Evolutionary conservation across 495 filamentous ascomycete species (phyloP).

Genomic region (Penicillium soppii): DNA sequence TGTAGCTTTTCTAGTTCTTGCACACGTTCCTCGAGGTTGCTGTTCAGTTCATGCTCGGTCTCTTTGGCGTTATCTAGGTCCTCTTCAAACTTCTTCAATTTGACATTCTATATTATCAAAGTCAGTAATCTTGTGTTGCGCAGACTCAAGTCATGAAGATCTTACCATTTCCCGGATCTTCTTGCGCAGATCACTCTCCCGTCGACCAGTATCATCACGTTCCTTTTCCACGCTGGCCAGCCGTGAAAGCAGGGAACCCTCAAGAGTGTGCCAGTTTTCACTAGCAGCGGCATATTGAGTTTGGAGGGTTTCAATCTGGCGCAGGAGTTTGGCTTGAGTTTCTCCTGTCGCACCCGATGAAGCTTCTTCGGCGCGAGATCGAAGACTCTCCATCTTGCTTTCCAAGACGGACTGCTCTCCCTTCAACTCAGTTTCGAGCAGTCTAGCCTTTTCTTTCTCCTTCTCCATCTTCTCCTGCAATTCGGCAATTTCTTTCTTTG

Average conservation of each 20-base stretch:
- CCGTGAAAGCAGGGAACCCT: slow-evolving; percentile 74
- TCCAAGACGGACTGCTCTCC: slow-evolving; percentile 79
- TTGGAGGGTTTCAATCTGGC: slow-evolving; percentile 94
- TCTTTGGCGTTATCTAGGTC: slow-evolving; percentile 73
- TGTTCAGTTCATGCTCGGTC: slow-evolving; percentile 59
- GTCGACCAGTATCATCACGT: slow-evolving; percentile 77
- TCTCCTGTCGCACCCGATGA: slow-evolving; percentile 80
- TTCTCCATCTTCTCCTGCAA: slow-evolving; percentile 70
- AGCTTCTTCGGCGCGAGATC: slow-evolving; percentile 83
- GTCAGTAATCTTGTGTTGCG: slow-evolving; percentile 9
- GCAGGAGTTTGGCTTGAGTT: slow-evolving; percentile 82
- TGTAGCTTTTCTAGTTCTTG: slow-evolving; percentile 64
- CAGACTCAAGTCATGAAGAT: not conserved
- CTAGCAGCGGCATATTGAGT: slow-evolving; percentile 92
- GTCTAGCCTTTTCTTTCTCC: slow-evolving; percentile 68
- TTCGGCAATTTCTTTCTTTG: slow-evolving; percentile 66
- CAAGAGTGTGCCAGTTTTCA: slow-evolving; percentile 97
- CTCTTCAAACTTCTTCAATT: slow-evolving; percentile 74
- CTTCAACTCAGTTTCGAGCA: slow-evolving; percentile 76
- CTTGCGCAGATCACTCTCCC: slow-evolving; percentile 79
- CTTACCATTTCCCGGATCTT: slow-evolving; percentile 85
- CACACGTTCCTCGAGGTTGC: slow-evolving; percentile 56
- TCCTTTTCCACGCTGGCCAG: slow-evolving; percentile 81
- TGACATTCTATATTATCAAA: slow-evolving; percentile 56
- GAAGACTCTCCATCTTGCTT: slow-evolving; percentile 84